These are phyloP conservation scores for Trichoderma arundinaceum DNA, from an alignment of 2,329 filamentous ascomycete genomes.

Conservation along the genomic window DNA sequence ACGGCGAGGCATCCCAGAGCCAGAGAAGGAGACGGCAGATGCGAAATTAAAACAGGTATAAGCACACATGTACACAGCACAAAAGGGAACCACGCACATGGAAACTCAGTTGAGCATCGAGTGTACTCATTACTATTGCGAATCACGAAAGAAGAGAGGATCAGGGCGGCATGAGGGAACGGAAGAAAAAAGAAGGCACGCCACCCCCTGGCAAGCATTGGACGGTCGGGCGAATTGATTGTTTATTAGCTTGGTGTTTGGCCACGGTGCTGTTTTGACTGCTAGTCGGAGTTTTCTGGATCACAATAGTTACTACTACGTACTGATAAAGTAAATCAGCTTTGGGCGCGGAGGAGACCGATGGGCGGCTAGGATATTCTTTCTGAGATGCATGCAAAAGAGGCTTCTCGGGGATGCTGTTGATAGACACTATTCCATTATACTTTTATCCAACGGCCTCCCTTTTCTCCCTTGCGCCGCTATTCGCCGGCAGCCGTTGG, in stretches of 20 bases:
- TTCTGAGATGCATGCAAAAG: neutral
- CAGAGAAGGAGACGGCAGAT: constrained; percentile 32
- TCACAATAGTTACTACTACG: constrained; percentile 4
- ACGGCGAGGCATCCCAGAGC: constrained; percentile 30
- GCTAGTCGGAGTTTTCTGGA: constrained; percentile 4
- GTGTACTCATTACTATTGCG: neutral
- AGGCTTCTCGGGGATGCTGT: neutral
- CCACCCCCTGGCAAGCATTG: neutral
- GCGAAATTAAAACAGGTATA: constrained; percentile 26
- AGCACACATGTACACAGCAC: neutral
- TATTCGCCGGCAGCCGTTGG: neutral
- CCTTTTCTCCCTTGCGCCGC: no score
- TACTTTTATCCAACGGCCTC: neutral
- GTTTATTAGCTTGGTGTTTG: constrained; percentile 4
- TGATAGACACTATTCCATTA: constrained; percentile 20
- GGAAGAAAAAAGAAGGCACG: neutral
- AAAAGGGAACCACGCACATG: neutral
- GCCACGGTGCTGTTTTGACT: constrained; percentile 4
- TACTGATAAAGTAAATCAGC: neutral
- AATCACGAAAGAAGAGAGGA: neutral
- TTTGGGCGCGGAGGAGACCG: neutral
- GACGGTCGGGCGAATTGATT: constrained; percentile 18
- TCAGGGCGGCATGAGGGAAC: neutral
- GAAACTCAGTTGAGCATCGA: neutral
- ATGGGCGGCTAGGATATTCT: neutral